These are phyloP conservation scores for Huntiella bhutanensis DNA, from an alignment of 2,329 filamentous ascomycete genomes.

Conservation along the genomic window DNA sequence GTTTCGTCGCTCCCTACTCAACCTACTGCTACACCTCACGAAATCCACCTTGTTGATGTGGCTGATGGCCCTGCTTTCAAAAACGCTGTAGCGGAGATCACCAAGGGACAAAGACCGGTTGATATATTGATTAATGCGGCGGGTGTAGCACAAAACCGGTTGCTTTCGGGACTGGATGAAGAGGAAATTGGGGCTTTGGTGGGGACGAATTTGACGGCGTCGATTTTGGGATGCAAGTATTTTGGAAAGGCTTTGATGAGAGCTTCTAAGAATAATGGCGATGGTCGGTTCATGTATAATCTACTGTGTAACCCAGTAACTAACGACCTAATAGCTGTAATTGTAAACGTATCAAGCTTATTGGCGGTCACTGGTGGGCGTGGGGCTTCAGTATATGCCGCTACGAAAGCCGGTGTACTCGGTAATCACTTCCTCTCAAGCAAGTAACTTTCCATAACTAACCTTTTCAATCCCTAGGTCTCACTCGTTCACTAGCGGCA, in stretches of 20 bases:
- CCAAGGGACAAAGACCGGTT: constrained; percentile 17
- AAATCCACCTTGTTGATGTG: constrained; percentile 3
- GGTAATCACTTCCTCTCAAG: constrained; percentile 22
- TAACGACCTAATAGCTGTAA: constrained; percentile 33
- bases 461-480: constrained; percentile 25
- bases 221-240: constrained; percentile 41
- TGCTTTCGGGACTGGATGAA: constrained; percentile 37
- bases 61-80: constrained; percentile 39
- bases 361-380: constrained; percentile 49
- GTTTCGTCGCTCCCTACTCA: constrained; percentile 17
- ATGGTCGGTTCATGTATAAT: constrained; percentile 2
- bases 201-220: constrained; percentile 49
- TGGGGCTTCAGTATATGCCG: constrained; percentile 57
- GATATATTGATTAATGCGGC: constrained; percentile 60
- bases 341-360: constrained; percentile 67
- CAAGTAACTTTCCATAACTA: not conserved
- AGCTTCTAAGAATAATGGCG: constrained; percentile 6
- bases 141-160: constrained; percentile 46
- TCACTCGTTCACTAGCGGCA: constrained; percentile 47
- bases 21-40: not conserved
- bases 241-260: constrained; percentile 14
- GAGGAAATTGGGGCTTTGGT: constrained; percentile 38
- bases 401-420: constrained; percentile 62
- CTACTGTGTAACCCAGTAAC: not conserved
- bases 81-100: constrained; percentile 59